These are phyloP conservation scores for Fagus crenata DNA, from an alignment of 306 rosid species.

Conservation along the genomic window DNA sequence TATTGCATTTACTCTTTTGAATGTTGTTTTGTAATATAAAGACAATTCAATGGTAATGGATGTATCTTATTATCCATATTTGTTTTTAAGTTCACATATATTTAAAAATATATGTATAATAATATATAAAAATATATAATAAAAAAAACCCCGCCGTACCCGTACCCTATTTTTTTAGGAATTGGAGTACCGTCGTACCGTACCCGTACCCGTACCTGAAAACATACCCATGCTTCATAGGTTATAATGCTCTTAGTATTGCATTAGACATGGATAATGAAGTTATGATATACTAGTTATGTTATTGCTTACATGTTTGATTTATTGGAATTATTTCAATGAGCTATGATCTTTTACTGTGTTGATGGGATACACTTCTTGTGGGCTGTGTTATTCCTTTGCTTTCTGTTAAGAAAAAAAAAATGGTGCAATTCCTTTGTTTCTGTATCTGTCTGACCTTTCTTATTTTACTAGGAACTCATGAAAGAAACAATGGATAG, in stretches of 20 bases:
- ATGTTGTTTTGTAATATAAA: too few relatives aligned
- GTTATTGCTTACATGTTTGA: background rate
- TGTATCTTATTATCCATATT: too few relatives aligned
- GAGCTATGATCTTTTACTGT: background rate
- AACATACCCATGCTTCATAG: too few relatives aligned
- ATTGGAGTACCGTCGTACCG: too few relatives aligned
- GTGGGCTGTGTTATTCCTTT: background rate
- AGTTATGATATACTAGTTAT: background rate
- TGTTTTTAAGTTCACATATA: too few relatives aligned
- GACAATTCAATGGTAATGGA: too few relatives aligned
- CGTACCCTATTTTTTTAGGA: too few relatives aligned
- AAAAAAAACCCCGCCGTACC: too few relatives aligned
- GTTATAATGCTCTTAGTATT: background rate
- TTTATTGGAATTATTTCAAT: background rate
- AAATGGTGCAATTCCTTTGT: background rate
- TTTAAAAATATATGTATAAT: too few relatives aligned
- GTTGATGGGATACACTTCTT: background rate
- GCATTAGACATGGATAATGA: background rate
- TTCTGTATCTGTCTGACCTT: conserved; percentile 29
- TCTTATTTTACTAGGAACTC: conserved; percentile 51
- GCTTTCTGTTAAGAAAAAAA: background rate
- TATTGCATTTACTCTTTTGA: too few relatives aligned
- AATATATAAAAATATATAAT: too few relatives aligned
- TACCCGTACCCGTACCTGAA: too few relatives aligned
- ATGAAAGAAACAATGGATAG: conserved; percentile 74